Evolutionary conservation across 78 protist genomes (phyloP), one percentile per base, ranked within the genome.

Genomic region (Dictyostelium citrinum): DNA sequence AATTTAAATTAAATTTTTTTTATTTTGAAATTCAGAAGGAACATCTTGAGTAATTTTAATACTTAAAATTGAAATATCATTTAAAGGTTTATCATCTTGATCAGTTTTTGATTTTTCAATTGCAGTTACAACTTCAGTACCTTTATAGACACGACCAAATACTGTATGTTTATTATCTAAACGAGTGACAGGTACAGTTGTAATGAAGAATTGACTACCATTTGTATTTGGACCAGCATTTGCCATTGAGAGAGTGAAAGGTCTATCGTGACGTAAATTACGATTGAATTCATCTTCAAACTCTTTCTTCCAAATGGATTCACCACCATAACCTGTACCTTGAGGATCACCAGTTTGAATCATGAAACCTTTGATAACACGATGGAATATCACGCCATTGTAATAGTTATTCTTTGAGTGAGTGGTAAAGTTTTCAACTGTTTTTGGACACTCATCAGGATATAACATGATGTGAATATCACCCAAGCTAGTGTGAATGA

Each of bases 161-260:
- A 99, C 98, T 1, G 99, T 98, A 90, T 99, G 99, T 83, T 98
- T 98, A 81, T 95, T 82, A 91, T 99, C 99, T 51, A 99, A 97
- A 92, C 98, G 88, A 2, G 99, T 95, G 39, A 85, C 51, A 14
- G 95, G 90, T 1, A 85, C 98, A 1, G 97, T 84, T 2, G 98
- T 98, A 78, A 98, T 97, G 81, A 99, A 99, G 95, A 98, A 98
- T 93, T 98, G 99, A 20, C 97, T 83, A 17, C 99, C 99, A 91
- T 98, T 98, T 8, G 99, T 95, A 61, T 95, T 80, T 10, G 98
- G 98, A 8, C 99, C 99, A 1, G 98, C 97, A 74, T 98, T 98
- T 76, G 99, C 99, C 99, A 98, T 98, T 31, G 95, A 90, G 29
- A 97, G 82, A 1, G 96, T 91, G 90, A 55, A 96, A 14, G 98